Percentiles rank a stretch among this genome's conserved stretches.
These are phyloP conservation scores for Kalmusia sp. DNA, from an alignment of 2,329 filamentous ascomycete genomes.

Conservation along the genomic window DNA sequence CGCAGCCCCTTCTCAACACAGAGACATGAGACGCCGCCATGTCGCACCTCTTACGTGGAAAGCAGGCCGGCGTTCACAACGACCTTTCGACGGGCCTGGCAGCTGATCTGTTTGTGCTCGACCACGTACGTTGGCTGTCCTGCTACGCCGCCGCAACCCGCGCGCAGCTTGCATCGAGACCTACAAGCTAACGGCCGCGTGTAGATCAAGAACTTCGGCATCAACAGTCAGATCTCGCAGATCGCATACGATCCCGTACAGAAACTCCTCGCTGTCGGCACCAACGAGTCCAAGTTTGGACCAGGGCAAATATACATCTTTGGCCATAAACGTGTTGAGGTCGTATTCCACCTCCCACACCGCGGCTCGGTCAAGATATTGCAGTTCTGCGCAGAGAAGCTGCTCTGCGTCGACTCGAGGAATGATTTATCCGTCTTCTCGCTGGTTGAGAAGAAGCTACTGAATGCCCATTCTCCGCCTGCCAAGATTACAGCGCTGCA, in stretches of 20 bases:
- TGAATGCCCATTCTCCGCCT: constrained; percentile 76
- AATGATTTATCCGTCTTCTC: constrained; percentile 89
- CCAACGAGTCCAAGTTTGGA: constrained; percentile 84
- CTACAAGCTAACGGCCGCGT: constrained; percentile 23
- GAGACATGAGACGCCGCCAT: constrained; percentile 59
- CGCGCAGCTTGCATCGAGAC: neutral
- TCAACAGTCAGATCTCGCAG: constrained; percentile 71
- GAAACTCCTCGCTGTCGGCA: constrained; percentile 90
- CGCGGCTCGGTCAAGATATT: constrained; percentile 77
- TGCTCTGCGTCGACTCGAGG: constrained; percentile 83
- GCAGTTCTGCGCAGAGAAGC: constrained; percentile 84
- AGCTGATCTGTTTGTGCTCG: constrained; percentile 79
- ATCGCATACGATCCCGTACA: constrained; percentile 93
- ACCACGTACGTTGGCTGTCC: constrained; percentile 67
- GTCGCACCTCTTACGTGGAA: constrained; percentile 87
- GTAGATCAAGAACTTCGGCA: constrained; percentile 56
- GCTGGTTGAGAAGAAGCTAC: constrained; percentile 70
- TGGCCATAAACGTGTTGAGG: constrained; percentile 81
- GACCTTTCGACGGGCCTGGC: constrained; percentile 85
- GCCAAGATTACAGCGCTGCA: constrained; percentile 76
- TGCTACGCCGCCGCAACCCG: constrained; percentile 18
- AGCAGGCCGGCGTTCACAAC: constrained; percentile 90
- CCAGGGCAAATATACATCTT: constrained; percentile 88
- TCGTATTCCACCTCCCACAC: constrained; percentile 73
- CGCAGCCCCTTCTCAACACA: constrained; percentile 10